Conservation (phyloP, 2,329 filamentous ascomycete species). For the Penicillium sp. region DNA sequence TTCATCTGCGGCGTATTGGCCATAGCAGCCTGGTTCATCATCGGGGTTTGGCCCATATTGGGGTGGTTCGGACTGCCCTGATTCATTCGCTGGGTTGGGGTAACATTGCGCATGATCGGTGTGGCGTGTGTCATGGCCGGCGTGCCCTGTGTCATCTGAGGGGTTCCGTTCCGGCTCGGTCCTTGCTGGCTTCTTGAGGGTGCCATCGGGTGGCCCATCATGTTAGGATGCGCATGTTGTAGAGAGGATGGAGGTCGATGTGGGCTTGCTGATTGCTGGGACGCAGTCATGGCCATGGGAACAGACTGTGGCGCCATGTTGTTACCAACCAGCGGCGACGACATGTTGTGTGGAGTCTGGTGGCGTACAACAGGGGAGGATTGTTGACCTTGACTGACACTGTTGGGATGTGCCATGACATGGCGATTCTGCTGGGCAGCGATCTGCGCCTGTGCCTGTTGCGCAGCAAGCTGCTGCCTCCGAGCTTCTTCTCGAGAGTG, state of each 20-base stretch:
- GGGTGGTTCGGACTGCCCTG: constrained; percentile 47
- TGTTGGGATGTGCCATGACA: constrained; percentile 47
- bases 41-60: constrained; percentile 44
- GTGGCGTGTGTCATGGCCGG: constrained; percentile 48
- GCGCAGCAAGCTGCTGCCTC: constrained; percentile 41
- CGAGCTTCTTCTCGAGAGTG: constrained; percentile 41
- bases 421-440: constrained; percentile 51
- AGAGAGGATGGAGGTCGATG: constrained; percentile 45
- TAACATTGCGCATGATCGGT: constrained; percentile 48
- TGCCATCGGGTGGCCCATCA: constrained; percentile 47
- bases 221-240: constrained; percentile 47
- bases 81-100: constrained; percentile 46
- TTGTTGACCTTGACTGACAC: constrained; percentile 42
- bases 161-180: constrained; percentile 48
- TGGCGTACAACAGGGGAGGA: constrained; percentile 50
- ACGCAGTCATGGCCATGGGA: constrained; percentile 46
- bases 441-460: constrained; percentile 47
- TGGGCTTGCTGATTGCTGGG: constrained; percentile 49
- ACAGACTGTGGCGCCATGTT: constrained; percentile 41
- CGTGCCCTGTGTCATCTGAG: constrained; percentile 48
- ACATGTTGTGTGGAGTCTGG: constrained; percentile 46
- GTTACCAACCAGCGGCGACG: constrained; percentile 45
- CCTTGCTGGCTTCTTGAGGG: constrained; percentile 47
- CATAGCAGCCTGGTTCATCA: constrained; percentile 44
- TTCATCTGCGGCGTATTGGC: constrained; percentile 41